phyloP scores from a whole-genome alignment of 345 rosid genomes.

The Punica granatum region DNA sequence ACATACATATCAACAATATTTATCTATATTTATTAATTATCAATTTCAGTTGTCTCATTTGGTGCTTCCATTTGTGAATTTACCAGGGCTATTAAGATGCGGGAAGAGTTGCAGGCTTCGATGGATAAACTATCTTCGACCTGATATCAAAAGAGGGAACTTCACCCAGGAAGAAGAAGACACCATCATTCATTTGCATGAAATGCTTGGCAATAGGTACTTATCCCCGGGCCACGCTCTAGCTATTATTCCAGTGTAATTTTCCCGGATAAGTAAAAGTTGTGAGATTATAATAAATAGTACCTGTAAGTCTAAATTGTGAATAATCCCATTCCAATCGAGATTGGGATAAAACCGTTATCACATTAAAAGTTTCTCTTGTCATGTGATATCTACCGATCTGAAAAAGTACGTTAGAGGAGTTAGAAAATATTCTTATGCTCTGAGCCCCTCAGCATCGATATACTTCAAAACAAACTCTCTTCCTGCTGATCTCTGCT shows the following conservation, averaged over 20 bases:
- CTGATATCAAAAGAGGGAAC: constrained; percentile 81
- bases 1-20: not conserved
- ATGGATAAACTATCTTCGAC: constrained; percentile 45
- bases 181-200: constrained; percentile 55
- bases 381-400: too few relatives aligned
- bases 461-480: not conserved
- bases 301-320: too few relatives aligned
- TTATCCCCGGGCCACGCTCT: not conserved
- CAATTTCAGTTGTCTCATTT: not conserved
- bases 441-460: not conserved
- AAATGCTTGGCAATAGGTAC: constrained; percentile 69
- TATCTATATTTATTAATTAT: not conserved
- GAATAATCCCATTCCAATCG: too few relatives aligned
- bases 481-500: not conserved
- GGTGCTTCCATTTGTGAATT: not conserved
- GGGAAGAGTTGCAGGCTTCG: constrained; percentile 26
- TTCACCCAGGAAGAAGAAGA: constrained; percentile 76
- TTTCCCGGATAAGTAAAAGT: not conserved
- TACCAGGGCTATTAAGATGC: constrained; percentile 51
- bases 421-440: not conserved
- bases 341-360: too few relatives aligned
- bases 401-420: not conserved
- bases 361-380: too few relatives aligned
- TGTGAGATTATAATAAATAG: too few relatives aligned
- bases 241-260: not conserved